Conservation (phyloP, 73 alveolate genomes). For the Paramecium bursaria region DNA sequence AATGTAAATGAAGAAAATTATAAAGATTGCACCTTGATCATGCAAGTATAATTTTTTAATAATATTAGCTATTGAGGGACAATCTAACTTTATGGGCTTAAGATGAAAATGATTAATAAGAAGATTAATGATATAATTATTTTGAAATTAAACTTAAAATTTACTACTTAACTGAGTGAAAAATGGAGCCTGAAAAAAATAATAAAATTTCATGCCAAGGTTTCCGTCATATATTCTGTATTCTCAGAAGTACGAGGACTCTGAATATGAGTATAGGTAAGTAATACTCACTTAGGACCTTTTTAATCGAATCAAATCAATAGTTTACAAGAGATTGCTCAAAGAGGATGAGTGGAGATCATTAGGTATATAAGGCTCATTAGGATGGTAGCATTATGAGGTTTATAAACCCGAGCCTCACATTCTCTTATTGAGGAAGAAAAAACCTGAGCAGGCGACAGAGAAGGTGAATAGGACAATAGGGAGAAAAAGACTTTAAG, state of each 20-base stretch:
- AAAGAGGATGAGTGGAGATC: conserved; percentile 96
- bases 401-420: conserved; percentile 76
- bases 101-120: conserved; percentile 76
- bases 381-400: conserved; percentile 95
- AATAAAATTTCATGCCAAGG: conserved; percentile 78
- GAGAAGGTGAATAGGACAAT: too few species aligned
- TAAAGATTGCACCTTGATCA: conserved; percentile 86
- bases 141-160: too few species aligned
- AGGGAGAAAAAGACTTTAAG: too few species aligned
- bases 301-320: conserved; percentile 81
- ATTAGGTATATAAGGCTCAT: conserved; percentile 91
- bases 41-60: too few species aligned
- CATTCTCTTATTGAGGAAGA: conserved; percentile 59
- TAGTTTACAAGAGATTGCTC: conserved; percentile 74
- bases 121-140: conserved; percentile 61
- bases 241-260: conserved; percentile 88
- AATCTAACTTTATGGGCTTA: conserved; percentile 92
- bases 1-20: conserved; percentile 91
- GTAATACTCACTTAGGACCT: conserved; percentile 85
- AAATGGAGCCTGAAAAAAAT: not conserved
- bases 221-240: conserved; percentile 87
- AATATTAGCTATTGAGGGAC: conserved; percentile 89
- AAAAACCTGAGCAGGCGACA: too few species aligned
- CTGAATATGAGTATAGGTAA: conserved; percentile 81
- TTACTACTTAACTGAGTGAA: not conserved